These are phyloP conservation scores for Anacardium occidentale DNA, from an alignment of 345 rosid genomes.

Conservation along the genomic window DNA sequence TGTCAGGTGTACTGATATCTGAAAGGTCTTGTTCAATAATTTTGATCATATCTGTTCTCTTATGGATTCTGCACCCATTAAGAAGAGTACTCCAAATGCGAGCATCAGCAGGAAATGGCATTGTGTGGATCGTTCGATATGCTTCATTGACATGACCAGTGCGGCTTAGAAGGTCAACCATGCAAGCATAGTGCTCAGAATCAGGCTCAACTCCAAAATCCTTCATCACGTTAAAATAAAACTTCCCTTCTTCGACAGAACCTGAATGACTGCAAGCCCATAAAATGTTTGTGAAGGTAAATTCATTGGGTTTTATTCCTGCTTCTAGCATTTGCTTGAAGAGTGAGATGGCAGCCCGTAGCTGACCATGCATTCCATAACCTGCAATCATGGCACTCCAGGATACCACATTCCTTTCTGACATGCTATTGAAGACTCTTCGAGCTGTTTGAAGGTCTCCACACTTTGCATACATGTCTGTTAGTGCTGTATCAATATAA, in stretches of 20 bases:
- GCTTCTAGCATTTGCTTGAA: conserved; percentile 59
- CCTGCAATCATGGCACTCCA: conserved; percentile 76
- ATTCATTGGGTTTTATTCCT: conserved; percentile 63
- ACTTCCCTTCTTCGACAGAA: conserved; percentile 55
- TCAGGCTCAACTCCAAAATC: conserved; percentile 53
- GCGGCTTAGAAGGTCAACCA: conserved; percentile 84
- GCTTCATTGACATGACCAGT: conserved; percentile 71
- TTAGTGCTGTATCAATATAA: conserved; percentile 57
- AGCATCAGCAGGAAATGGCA: conserved; percentile 63
- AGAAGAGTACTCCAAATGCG: conserved; percentile 70
- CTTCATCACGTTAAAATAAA: conserved; percentile 56
- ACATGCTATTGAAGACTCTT: conserved; percentile 43
- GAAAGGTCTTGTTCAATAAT: conserved; percentile 41
- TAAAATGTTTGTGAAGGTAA: conserved; percentile 78
- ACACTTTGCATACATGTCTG: conserved; percentile 73
- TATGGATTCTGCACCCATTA: conserved; percentile 79
- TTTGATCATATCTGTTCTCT: conserved; percentile 61
- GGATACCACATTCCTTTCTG: conserved; percentile 57
- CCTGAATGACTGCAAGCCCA: conserved; percentile 90
- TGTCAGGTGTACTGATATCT: conserved; percentile 47
- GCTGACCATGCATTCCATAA: conserved; percentile 74
- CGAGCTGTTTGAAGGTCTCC: conserved; percentile 67
- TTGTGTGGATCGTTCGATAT: conserved; percentile 49
- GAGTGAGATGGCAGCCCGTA: conserved; percentile 49
- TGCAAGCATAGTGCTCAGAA: conserved; percentile 73